These are phyloP conservation scores for Eurotiales sp. DNA, from an alignment of 2,329 filamentous ascomycete species.

Conservation along the genomic window DNA sequence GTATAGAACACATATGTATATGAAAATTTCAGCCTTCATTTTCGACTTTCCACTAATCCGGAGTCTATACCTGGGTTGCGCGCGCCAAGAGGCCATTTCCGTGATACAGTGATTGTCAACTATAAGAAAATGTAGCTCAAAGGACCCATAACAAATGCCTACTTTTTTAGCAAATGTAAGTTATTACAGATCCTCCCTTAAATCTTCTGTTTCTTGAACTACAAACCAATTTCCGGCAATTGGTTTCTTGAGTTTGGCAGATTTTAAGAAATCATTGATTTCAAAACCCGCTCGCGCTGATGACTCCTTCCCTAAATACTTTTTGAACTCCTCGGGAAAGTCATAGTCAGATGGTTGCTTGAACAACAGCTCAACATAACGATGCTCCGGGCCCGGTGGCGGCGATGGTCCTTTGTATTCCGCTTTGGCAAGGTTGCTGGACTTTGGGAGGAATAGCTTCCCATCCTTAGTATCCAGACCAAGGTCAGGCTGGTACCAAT, in stretches of 20 bases:
- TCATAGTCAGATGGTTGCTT: slow-evolving; percentile 1
- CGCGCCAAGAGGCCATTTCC: no score
- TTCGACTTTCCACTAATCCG: no score
- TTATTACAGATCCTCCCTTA: not conserved
- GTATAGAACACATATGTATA: no score
- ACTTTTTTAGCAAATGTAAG: no score
- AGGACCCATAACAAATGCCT: no score
- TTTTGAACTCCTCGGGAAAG: slow-evolving; percentile 2
- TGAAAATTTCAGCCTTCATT: no score
- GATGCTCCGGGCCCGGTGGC: slow-evolving; percentile 8
- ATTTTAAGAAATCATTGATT: slow-evolving; percentile 7
- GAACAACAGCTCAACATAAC: slow-evolving; percentile 12
- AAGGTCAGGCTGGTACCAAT: slow-evolving; percentile 12
- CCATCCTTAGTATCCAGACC: not conserved
- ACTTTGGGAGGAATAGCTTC: not conserved
- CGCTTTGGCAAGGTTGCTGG: not conserved
- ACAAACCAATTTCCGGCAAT: slow-evolving; percentile 14
- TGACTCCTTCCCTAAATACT: slow-evolving; percentile 5
- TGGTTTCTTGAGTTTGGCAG: not conserved
- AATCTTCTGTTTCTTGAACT: not conserved
- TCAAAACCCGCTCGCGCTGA: slow-evolving; percentile 8
- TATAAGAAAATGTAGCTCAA: no score
- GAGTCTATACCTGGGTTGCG: no score
- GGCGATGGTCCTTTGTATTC: slow-evolving; percentile 9
- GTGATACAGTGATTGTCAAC: no score